Base-by-base conservation (phyloP, 371 early-diverging fungal genomes). In the Batkoa obscura region DNA sequence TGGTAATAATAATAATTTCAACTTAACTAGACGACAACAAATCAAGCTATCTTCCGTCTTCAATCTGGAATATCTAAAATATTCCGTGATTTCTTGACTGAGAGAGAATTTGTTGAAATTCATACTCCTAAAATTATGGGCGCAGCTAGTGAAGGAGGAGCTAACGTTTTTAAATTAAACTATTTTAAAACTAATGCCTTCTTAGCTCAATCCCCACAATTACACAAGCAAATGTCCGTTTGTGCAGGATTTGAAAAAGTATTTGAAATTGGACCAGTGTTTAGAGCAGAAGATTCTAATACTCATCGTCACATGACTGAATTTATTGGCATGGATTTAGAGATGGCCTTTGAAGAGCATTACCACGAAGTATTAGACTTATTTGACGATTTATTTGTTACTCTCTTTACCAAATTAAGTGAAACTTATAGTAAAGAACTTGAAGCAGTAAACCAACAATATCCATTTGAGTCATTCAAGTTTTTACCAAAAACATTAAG, bases 221-320 rank as follows among this genome's bases (percentile, higher is more conserved):
- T 99, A 54, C 97, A 97, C 79, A 99, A 99, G 83, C 99, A 99
- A 72, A 96, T 98, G 95, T 88, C 88, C 64, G 90, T 99, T 63
- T 90, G 91, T 64, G 84, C 96, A 53, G 99, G 98, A 68, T 90
- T 99, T 63, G 96, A 91, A 59, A 80, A 87, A 31, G 99, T 99
- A 10, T 99, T 84, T 72, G 99, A 99, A 71, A 94, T 99, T 62
- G 99, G 85, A 10, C 98, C 98, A 72, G 99, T 98, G 41, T 99
- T 99, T 85, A 87, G 99, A 66, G 99, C 99, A 46, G 99, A 99
- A 68, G 85, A 99, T 75, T 90, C 97, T 45, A 86, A 90, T 69
- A 98, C 98, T n/a, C 98, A 95, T 68, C 83, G 99, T 43, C 99
- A 99, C 72, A 88, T 99, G 89, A 97, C 98, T 62, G 99, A 99